Evolutionary conservation across 2,329 filamentous ascomycete species (phyloP).

Genomic region (Beauveria pseudobassiana): DNA sequence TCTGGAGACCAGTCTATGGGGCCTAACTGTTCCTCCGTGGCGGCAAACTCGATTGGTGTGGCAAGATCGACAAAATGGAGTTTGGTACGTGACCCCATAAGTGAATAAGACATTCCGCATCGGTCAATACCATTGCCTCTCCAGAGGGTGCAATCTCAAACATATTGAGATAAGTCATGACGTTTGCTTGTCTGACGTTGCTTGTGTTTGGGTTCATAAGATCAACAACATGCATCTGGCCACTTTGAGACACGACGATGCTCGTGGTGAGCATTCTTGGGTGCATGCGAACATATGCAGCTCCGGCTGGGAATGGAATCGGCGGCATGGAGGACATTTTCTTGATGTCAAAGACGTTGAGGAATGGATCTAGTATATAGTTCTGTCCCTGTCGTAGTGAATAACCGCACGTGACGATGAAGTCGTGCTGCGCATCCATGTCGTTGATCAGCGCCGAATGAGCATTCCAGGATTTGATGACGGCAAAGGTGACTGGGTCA

Average conservation of each 20-base stretch:
- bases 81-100: conserved; percentile 81
- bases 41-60: conserved; percentile 70
- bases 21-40: conserved; percentile 50
- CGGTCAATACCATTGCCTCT: conserved; percentile 74
- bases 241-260: conserved; percentile 84
- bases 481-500: conserved; percentile 67
- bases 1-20: conserved; percentile 64
- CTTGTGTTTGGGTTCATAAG: conserved; percentile 88
- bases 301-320: conserved; percentile 85
- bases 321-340: conserved; percentile 81
- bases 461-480: conserved; percentile 84
- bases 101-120: conserved; percentile 70
- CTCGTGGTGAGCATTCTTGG: conserved; percentile 91
- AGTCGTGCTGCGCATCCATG: conserved; percentile 95
- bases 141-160: conserved; percentile 85
- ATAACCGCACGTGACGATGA: conserved; percentile 90
- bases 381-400: conserved; percentile 66
- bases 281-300: conserved; percentile 93
- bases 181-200: conserved; percentile 75
- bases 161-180: conserved; percentile 65
- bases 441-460: conserved; percentile 86
- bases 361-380: conserved; percentile 82
- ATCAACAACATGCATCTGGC: conserved; percentile 93
- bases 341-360: conserved; percentile 94
- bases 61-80: conserved; percentile 80